Conservation (phyloP, 2,329 filamentous ascomycete genomes). For the Fusarium dimerum region DNA sequence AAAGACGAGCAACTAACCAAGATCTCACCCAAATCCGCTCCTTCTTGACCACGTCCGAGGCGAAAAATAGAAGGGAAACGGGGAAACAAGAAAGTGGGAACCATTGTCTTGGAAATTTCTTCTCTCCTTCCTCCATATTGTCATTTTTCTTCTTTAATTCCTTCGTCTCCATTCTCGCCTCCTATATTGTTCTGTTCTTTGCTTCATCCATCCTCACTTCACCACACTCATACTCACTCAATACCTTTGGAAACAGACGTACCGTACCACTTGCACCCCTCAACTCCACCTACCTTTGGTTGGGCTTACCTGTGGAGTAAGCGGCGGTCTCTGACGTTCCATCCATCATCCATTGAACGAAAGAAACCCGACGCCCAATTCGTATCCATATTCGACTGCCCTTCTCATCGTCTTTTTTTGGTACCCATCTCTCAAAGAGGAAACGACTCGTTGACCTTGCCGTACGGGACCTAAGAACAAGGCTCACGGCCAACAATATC, state of each 20-base stretch:
- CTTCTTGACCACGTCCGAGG: background rate
- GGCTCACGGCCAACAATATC: background rate
- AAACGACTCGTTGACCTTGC: background rate
- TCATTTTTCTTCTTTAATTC: constrained; percentile 13
- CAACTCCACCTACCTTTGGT: background rate
- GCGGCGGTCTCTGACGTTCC: constrained; percentile 1
- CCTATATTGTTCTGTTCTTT: constrained; percentile 14
- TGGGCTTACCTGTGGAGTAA: constrained; percentile 13
- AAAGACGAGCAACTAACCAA: background rate
- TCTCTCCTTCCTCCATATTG: constrained; percentile 12
- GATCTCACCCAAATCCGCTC: background rate
- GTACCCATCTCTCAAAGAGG: too few relatives aligned
- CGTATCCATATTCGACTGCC: background rate
- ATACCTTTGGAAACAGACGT: constrained; percentile 13
- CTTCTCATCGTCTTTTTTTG: background rate
- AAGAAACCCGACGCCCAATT: constrained; percentile 16
- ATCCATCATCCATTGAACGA: constrained; percentile 15
- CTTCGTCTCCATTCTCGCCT: constrained; percentile 16
- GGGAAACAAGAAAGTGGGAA: background rate
- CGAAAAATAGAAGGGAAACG: background rate
- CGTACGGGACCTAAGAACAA: background rate
- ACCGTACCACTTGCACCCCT: background rate
- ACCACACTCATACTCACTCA: constrained; percentile 15
- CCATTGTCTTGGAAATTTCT: background rate
- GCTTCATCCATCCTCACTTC: constrained; percentile 13